Base-by-base conservation (phyloP, 768 basidiomycete genomes). In the Candolleomyces efflorescens region DNA sequence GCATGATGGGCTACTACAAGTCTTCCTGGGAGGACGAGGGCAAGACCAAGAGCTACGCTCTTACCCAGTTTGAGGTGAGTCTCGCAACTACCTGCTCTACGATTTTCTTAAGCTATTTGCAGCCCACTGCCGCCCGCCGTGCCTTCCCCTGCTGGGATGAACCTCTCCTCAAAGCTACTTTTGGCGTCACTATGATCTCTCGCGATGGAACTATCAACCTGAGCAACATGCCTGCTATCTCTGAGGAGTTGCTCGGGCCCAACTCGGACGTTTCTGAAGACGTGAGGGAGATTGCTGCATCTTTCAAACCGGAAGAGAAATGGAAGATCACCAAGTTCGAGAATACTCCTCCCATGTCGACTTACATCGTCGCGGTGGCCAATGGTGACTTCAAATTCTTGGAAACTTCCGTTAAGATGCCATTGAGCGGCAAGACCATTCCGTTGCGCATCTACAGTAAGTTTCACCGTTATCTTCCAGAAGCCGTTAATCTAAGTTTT, bases 81-180 rank as follows among this genome's bases (percentile, higher is more conserved):
- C 17, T 9, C 12, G 49, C 46, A 46, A 53, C 27, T 27, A 53
- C 5, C 23, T 48, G 39, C n/a, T 26, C 41, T 51, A 11, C 37
- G n/a, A 20, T 17, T 48, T 46, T 46, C 26, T 15, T 53, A 54
- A 17, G 43, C 36, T 2, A n/a, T 39, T 32, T 36, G 15, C 62
- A 96, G 87, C 86, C 94, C 39, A 96, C 91, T 41, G 86, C 86
- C 59, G 94, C 95, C 9, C 78, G 94, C 51, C 80, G 83, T 43
- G 84, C 88, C 5, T 90, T 92, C 70, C 91, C 91, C 24, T 92
- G 88, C 75, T 96, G 92, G 91, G 95, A 97, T 67, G 94, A 97
- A 67, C 96, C 95, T 15, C 78, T 84, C 38, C 78, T 95, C 63
- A 98, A 98, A 70, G 89, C 94, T 0, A 93, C 87, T 2, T 91